Evolutionary conservation across 306 rosid species (phyloP).

Genomic region (Parietaria judaica): DNA sequence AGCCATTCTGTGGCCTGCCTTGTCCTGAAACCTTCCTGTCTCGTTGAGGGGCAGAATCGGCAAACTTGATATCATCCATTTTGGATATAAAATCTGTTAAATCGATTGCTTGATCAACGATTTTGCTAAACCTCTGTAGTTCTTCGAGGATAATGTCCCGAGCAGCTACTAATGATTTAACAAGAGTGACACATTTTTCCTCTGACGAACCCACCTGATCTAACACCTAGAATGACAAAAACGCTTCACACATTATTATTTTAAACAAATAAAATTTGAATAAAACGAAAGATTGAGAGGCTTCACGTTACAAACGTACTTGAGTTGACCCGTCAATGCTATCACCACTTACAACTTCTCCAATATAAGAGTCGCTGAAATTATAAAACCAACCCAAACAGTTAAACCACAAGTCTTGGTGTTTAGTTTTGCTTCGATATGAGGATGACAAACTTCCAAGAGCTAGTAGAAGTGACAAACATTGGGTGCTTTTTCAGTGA

Average conservation of each 20-base stretch:
- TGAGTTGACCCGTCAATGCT: constrained; percentile 28
- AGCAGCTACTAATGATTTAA: constrained; percentile 58
- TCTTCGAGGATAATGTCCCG: constrained; percentile 74
- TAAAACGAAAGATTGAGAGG: constrained; percentile 6
- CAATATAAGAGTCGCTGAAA: constrained; percentile 37
- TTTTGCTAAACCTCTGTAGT: constrained; percentile 56
- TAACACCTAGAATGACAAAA: constrained; percentile 35
- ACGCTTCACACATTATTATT: constrained; percentile 27
- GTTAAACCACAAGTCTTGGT: neutral
- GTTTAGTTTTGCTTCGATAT: neutral
- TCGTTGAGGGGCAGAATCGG: constrained; percentile 29
- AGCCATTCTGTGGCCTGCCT: constrained; percentile 64
- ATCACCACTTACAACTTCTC: constrained; percentile 27
- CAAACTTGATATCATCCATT: constrained; percentile 45
- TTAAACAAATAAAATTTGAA: neutral
- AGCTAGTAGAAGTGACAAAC: constrained; percentile 35
- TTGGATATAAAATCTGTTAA: constrained; percentile 55
- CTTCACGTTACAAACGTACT: constrained; percentile 31
- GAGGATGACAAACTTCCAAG: constrained; percentile 1
- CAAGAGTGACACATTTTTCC: constrained; percentile 35
- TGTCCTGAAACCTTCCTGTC: constrained; percentile 40
- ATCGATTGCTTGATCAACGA: constrained; percentile 48
- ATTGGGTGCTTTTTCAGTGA: constrained; percentile 45
- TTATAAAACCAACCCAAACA: constrained; percentile 19
- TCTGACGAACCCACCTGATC: constrained; percentile 34